These are phyloP conservation scores for Wakefieldia striispora DNA, from an alignment of 768 basidiomycete genomes.

Conservation along the genomic window DNA sequence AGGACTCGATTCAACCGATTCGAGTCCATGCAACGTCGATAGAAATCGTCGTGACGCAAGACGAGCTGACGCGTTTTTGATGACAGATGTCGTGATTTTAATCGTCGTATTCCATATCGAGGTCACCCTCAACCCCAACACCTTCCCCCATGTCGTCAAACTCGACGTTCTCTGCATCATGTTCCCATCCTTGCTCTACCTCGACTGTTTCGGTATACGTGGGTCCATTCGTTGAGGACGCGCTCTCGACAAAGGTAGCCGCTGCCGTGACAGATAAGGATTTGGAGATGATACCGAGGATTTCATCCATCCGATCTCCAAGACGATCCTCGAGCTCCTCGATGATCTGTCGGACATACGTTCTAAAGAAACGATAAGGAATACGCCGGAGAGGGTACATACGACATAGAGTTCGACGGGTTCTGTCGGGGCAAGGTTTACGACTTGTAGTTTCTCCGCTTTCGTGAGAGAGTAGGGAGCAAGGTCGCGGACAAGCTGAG, in stretches of 20 bases:
- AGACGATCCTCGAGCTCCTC: slow-evolving; percentile 89
- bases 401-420: slow-evolving; percentile 90
- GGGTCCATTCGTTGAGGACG: background rate
- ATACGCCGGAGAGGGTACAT: slow-evolving; percentile 30
- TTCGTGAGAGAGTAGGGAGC: slow-evolving; percentile 76
- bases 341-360: slow-evolving; percentile 58
- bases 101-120: slow-evolving; percentile 62
- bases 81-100: slow-evolving; percentile 12
- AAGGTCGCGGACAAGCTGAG: slow-evolving; percentile 64
- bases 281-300: slow-evolving; percentile 55
- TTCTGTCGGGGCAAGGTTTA: slow-evolving; percentile 83
- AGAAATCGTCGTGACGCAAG: no score
- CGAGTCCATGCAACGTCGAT: no score
- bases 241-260: background rate
- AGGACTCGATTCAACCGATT: no score
- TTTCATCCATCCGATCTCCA: slow-evolving; percentile 63
- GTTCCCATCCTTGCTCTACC: slow-evolving; percentile 29
- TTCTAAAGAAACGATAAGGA: background rate
- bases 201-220: slow-evolving; percentile 6
- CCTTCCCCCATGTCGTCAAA: slow-evolving; percentile 71
- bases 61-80: background rate
- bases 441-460: slow-evolving; percentile 87
- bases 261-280: slow-evolving; percentile 29
- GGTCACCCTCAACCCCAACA: slow-evolving; percentile 64
- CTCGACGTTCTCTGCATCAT: slow-evolving; percentile 47